Conservation (phyloP, 352 stramenopile genomes). For the Globisporangium spinosum region DNA sequence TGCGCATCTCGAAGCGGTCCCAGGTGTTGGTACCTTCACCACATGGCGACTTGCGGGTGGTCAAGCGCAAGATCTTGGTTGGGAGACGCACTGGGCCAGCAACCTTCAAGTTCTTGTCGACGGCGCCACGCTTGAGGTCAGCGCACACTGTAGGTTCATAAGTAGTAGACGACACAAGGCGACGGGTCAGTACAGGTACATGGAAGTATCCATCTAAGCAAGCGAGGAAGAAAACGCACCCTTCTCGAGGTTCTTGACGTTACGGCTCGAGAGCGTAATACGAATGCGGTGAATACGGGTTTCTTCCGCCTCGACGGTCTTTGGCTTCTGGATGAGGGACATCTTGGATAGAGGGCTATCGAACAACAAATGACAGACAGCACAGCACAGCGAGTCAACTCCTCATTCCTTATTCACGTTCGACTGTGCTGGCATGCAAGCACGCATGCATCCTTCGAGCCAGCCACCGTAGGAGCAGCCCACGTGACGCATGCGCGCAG, state of each 20-base stretch:
- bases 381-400: background rate
- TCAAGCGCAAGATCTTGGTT: conserved; percentile 98
- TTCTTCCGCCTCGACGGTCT: conserved; percentile 84
- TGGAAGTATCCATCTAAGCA: background rate
- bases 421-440: too few relatives aligned
- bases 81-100: conserved; percentile 97
- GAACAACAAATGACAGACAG: background rate
- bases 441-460: background rate
- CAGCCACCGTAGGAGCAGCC: background rate
- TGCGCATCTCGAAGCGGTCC: conserved; percentile 99
- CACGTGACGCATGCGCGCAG: background rate
- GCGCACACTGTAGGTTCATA: conserved; percentile 84
- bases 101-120: conserved; percentile 99
- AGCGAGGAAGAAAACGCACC: conserved; percentile 26
- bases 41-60: conserved; percentile 98
- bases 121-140: conserved; percentile 96
- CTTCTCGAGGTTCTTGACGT: conserved; percentile 99
- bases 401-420: background rate
- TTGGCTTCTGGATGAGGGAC: conserved; percentile 85
- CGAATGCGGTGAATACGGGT: conserved; percentile 95
- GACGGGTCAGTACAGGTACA: background rate
- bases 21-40: conserved; percentile 99
- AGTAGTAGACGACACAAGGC: background rate
- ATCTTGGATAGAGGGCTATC: conserved; percentile 87
- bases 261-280: conserved; percentile 98